These are phyloP conservation scores for Phycomyces nitens DNA, from an alignment of 192 early-diverging fungal genomes.

Conservation along the genomic window DNA sequence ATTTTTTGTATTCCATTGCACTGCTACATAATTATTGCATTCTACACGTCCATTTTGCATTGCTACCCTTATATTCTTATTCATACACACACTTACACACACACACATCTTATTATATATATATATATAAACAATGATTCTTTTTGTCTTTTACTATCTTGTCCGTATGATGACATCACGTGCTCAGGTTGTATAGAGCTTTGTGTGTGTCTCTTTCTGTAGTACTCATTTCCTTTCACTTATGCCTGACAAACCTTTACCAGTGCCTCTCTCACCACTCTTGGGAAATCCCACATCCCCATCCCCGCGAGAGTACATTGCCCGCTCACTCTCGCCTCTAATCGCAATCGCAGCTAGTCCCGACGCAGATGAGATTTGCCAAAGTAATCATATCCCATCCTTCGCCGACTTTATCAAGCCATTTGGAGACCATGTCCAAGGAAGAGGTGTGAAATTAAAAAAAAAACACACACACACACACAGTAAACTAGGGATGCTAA, in stretches of 20 bases:
- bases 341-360: slow-evolving; percentile 62
- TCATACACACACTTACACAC: no score
- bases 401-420: slow-evolving; percentile 64
- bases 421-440: slow-evolving; percentile 66
- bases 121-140: no score
- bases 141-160: no score
- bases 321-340: slow-evolving; percentile 53
- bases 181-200: neutral
- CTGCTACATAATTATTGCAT: no score
- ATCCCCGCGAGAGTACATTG: slow-evolving; percentile 46
- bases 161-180: neutral
- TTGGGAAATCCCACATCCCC: neutral
- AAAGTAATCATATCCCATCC: slow-evolving; percentile 53
- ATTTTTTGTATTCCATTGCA: no score
- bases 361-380: slow-evolving; percentile 60
- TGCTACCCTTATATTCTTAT: no score
- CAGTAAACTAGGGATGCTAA: slow-evolving; percentile 11
- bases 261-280: neutral
- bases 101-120: no score
- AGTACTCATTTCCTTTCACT: neutral
- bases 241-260: slow-evolving; percentile 18
- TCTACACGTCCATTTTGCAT: no score
- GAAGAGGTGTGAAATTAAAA: slow-evolving; percentile 42
- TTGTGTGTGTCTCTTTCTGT: no score
- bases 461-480: neutral